Evolutionary conservation across 768 basidiomycete genomes (phyloP), one percentile per base, ranked within the genome.

Genomic region (Porphyrellus cyaneotinctus): DNA sequence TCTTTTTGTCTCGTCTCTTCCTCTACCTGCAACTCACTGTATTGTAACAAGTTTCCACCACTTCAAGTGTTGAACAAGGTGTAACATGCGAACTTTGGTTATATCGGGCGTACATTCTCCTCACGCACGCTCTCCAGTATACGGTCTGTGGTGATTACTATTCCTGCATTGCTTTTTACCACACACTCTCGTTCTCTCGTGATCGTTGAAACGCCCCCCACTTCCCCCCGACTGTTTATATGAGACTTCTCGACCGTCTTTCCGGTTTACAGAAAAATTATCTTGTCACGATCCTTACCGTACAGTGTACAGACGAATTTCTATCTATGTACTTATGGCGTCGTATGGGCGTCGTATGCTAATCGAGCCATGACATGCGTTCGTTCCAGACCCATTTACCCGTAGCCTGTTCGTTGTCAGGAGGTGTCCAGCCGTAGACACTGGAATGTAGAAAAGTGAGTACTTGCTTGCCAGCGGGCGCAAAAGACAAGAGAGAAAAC

Each of bases 11-110:
- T 50, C 49, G 49, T 51, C 74, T 57, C 49, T 55, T 53, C 48
- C 62, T 64, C 54, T 64, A 75, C 75, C 64, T 31, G 58, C 77
- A 78, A 65, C 80, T 80, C 83, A 87, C 78, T 89, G 88, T 90
- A 89, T 85, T 89, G 87, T 90, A 89, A 77, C 82, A 86, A 67
- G 65, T 60, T 72, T 67, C 59, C 61, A 70, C 72, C 64, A 72
- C 67, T 76, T 78, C 75, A 75, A 76, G 73, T 79, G 78, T 80
- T 79, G 75, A 79, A 79, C 75, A 71, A 75, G 74, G 73, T 77
- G 73, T 75, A 74, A 68, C 64, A 68, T 63, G 62, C 64, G 75
- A 75, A 79, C 74, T 72, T 70, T 73, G 75, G 68, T 72, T 70
- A 71, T 70, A 52, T 61, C 53, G 59, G 58, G 65, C 53, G 50